Conservation (phyloP, 495 filamentous ascomycete species). For the Cairneyella variabilis region DNA sequence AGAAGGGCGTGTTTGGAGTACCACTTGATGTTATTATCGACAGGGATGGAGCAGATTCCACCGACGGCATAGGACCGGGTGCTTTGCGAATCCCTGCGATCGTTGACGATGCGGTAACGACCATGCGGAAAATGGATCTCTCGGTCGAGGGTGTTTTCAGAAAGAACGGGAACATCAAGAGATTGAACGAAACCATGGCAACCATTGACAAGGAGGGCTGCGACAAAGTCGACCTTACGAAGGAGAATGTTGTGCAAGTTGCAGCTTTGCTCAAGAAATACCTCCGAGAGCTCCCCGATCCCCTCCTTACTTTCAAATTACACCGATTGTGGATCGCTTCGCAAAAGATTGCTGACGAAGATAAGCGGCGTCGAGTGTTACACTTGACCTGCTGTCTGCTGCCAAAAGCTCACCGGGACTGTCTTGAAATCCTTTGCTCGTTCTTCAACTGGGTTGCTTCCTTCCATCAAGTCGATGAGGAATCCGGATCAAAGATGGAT, state of each 20-base stretch:
- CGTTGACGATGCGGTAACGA: constrained; percentile 85
- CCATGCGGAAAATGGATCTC: constrained; percentile 98
- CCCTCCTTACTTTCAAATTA: constrained; percentile 90
- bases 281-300: constrained; percentile 90
- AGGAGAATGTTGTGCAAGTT: constrained; percentile 86
- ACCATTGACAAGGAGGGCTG: constrained; percentile 77
- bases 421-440: constrained; percentile 87
- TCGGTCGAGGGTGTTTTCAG: constrained; percentile 98
- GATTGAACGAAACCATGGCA: constrained; percentile 78
- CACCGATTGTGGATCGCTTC: constrained; percentile 87
- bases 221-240: constrained; percentile 74
- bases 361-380: constrained; percentile 77
- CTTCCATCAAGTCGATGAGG: constrained; percentile 94
- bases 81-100: constrained; percentile 82
- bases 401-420: constrained; percentile 89
- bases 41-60: constrained; percentile 90
- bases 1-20: constrained; percentile 92
- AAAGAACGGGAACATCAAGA: constrained; percentile 96
- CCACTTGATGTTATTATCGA: constrained; percentile 82
- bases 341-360: constrained; percentile 82
- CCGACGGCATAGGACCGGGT: constrained; percentile 90
- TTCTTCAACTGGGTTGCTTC: constrained; percentile 99
- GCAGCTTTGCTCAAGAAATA: constrained; percentile 95
- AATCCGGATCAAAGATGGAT: constrained; percentile 95
- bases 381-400: constrained; percentile 92